Evolutionary conservation across 257 asterid species (phyloP).

Genomic region (Schizonepeta tenuifolia): DNA sequence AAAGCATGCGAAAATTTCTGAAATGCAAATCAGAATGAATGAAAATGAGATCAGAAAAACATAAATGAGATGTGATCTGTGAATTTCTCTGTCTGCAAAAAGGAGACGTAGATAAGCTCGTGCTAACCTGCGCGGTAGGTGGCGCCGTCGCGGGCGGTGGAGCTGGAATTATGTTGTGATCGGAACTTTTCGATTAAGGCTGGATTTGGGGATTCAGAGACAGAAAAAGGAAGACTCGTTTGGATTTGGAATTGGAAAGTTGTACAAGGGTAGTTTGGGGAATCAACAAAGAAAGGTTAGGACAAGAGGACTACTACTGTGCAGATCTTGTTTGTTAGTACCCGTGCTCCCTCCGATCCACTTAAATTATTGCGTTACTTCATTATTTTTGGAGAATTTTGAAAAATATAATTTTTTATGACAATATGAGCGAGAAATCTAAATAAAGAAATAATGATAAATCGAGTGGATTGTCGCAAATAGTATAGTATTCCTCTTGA

Average conservation of each 20-base stretch:
- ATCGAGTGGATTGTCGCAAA: too few relatives aligned
- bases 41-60: slow-evolving; percentile 32
- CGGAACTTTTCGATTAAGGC: slow-evolving; percentile 31
- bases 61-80: slow-evolving; percentile 11
- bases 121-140: slow-evolving; percentile 37
- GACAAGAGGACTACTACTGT: background rate
- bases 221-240: background rate
- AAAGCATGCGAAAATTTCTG: background rate
- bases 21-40: slow-evolving; percentile 36
- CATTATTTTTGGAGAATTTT: too few relatives aligned
- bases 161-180: slow-evolving; percentile 18
- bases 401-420: too few relatives aligned
- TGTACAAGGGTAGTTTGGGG: slow-evolving; percentile 34
- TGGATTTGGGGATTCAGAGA: slow-evolving; percentile 22
- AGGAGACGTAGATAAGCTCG: background rate
- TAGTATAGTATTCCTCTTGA: too few relatives aligned
- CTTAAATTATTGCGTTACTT: too few relatives aligned
- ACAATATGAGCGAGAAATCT: too few relatives aligned
- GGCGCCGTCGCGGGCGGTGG: slow-evolving; percentile 37
- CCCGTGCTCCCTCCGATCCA: too few relatives aligned
- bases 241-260: background rate
- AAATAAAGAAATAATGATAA: too few relatives aligned
- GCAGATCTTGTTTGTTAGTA: too few relatives aligned
- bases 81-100: background rate
- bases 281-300: background rate